Evolutionary conservation across 306 rosid genomes (phyloP), one percentile per base, ranked within the genome.

Genomic region (Quercus robur): DNA sequence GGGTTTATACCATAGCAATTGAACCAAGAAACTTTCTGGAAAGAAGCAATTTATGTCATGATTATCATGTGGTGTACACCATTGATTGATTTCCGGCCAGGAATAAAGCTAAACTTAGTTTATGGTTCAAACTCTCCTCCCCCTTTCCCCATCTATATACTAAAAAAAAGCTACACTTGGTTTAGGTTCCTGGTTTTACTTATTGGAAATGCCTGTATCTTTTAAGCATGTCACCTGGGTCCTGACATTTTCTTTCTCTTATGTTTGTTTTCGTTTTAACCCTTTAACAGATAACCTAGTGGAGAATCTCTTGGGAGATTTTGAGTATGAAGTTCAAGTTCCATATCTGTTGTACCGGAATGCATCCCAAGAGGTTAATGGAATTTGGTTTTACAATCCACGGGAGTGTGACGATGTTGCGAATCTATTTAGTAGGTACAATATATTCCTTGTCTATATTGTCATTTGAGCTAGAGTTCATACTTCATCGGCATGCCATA

Each of bases 351-450:
- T 94, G 56, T 94, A 94, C 81, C 90, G 94, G 73, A 94, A 94
- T 87, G 95, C 94, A 21, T 85, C 93, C 19, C 98, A 94, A 85
- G 98, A 94, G 84, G 98, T 94, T 86, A 92, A 91, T 80, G 98
- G 98, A 79, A 92, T 94, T 82, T 94, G 98, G 98, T 94, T 94
- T 90, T 94, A 94, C 82, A 92, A 91, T 80, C 68, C 93, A 67
- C 97, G 92, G 26, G 98, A 94, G 85, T 91, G 94, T 82, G 97
- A 92, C 78, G 98, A 94, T 71, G 98, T 94, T 82, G 98, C 97
- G 54, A 87, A 89, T 84, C 97, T 94, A 77, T 94, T 94, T 75
- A 90, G 84, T 73, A 86, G 97, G 97, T 92, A 80, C 54, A 35
- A 5, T 84, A 46, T 61, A 75, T 71, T 68, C 77, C 74, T 76